These are phyloP conservation scores for Serendipita indica DNA, from an alignment of 768 basidiomycete species.

Conservation along the genomic window DNA sequence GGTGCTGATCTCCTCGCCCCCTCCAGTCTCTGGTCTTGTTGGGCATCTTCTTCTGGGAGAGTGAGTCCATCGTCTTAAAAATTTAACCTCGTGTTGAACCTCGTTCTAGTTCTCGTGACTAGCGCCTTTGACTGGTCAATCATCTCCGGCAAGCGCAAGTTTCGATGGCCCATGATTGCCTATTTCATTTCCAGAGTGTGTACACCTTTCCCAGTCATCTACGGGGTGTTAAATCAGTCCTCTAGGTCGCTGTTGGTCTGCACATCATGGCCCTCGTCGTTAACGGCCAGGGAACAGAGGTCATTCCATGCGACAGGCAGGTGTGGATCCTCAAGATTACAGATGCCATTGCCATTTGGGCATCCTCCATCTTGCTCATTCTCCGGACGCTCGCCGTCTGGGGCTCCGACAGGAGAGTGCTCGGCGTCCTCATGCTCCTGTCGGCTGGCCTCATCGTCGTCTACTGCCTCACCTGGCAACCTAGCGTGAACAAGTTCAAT, in stretches of 20 bases:
- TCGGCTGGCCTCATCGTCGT: slow-evolving; percentile 7
- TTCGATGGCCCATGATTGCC: slow-evolving; percentile 1
- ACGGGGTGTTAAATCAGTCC: background rate
- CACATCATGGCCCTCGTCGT: background rate
- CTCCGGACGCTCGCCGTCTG: slow-evolving; percentile 1
- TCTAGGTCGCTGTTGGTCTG: slow-evolving; percentile 5
- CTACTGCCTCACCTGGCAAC: slow-evolving; percentile 4
- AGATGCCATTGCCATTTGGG: slow-evolving; percentile 6
- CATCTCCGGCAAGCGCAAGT: background rate
- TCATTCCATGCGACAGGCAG: slow-evolving; percentile 3
- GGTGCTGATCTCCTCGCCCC: background rate
- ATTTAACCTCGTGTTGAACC: background rate
- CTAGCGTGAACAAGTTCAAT: slow-evolving; percentile 1
- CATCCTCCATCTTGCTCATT: slow-evolving; percentile 2
- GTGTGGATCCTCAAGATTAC: slow-evolving; percentile 9
- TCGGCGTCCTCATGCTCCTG: background rate
- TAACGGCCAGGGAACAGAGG: slow-evolving; percentile 1
- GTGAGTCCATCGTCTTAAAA: background rate
- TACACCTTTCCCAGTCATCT: background rate
- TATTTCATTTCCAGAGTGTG: slow-evolving; percentile 1
- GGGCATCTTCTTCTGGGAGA: slow-evolving; percentile 6
- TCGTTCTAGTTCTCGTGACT: background rate
- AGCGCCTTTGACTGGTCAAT: slow-evolving; percentile 6
- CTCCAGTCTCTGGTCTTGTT: background rate
- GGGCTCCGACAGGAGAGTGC: background rate